Percentiles rank a stretch among this genome's conserved stretches.
These are phyloP conservation scores for Leucocoprinus sp. DNA, from an alignment of 768 basidiomycete genomes.

Conservation along the genomic window DNA sequence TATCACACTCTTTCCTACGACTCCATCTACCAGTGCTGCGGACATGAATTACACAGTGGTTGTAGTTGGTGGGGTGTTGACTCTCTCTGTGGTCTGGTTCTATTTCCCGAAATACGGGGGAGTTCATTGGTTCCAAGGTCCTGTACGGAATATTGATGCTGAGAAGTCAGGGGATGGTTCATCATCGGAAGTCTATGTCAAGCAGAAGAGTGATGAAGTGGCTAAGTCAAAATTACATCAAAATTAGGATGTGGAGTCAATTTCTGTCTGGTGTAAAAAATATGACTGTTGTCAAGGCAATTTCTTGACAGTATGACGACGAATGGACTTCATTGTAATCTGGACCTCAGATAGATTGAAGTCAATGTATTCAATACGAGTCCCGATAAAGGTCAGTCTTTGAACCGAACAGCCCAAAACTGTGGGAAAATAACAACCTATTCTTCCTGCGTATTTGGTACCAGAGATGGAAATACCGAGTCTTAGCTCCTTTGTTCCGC, in stretches of 20 bases:
- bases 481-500: conserved; percentile 5
- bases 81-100: conserved; percentile 56
- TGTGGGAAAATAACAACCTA: neutral
- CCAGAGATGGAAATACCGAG: conserved; percentile 1
- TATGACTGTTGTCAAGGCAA: too few species aligned
- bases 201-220: neutral
- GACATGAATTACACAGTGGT: conserved; percentile 72
- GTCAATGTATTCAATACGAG: too few species aligned
- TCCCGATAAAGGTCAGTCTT: too few species aligned
- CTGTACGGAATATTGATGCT: neutral
- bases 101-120: conserved; percentile 71
- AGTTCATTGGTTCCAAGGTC: conserved; percentile 67
- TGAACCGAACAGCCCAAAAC: too few species aligned
- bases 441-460: neutral
- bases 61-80: conserved; percentile 54
- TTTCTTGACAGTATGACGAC: too few species aligned
- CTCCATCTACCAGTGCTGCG: conserved; percentile 33
- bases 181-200: neutral
- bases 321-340: too few species aligned
- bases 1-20: conserved; percentile 59
- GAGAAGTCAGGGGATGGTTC: neutral
- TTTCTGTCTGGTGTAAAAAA: too few species aligned
- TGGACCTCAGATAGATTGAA: too few species aligned
- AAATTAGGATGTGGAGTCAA: too few species aligned
- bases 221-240: neutral